Base-by-base conservation (phyloP, 441 rosid species). In the Adansonia gregorii region DNA sequence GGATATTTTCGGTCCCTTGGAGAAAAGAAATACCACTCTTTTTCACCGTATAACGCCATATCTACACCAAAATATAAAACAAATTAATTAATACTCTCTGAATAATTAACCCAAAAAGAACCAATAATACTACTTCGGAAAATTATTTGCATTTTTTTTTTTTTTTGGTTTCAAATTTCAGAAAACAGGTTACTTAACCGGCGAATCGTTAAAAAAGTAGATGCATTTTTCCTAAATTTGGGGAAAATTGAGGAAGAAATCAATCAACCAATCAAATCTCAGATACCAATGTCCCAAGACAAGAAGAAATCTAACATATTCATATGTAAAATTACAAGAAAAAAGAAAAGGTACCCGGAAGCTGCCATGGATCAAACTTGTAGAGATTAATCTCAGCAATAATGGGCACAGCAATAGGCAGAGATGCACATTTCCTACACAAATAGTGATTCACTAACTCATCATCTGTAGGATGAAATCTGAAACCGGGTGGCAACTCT, bases 401-500 rank as follows among this genome's bases (percentile, higher is more conserved):
- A 74, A 93, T 91, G 19, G 97, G 91, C 83, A 88, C 97, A 20
- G 88, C 78, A 56, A 94, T 84, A 8, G 85, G 76, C 59, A 84
- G 87, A 0, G 89, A 88, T 0, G 88, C 84, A 39, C 98, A 94
- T 86, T 88, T 94, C 80, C 89, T 84, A 14, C 87, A 73, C 82
- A 94, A 78, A 79, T 94, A 94, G 82, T 91, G 93, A 79, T 88
- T 93, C 76, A 94, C 98, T 74, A 94, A 81, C 84, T 94, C 98
- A 31, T 94, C 98, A 67, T 94, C 98, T 0, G 98, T 91, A 0
- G 98, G 97, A 72, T 94, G 98, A 78, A 94, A 94, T 87, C 98
- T 83, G 88, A 94, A 94, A 41, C 98, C 98, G 0, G 98, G 83
- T 0, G 98, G 98, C 72, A 94, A 88, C 66, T 84, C 83, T 1